Evolutionary conservation across 23 red algal genomes (phyloP).

Genomic region (Agarophyton chilense): DNA sequence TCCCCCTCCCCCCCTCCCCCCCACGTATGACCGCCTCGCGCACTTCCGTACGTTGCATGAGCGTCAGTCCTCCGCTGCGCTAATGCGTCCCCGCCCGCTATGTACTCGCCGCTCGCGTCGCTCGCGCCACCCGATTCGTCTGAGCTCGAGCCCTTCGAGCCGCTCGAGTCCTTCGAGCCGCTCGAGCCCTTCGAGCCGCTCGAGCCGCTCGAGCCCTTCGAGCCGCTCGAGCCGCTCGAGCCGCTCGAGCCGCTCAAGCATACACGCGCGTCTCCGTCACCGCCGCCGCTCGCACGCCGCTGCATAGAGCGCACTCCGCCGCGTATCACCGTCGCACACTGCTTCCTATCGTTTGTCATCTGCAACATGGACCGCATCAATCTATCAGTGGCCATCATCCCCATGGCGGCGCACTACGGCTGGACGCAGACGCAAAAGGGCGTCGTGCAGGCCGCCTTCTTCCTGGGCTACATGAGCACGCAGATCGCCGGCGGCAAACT

Average conservation of each 20-base stretch:
- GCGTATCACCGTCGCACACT: slow-evolving; percentile 3
- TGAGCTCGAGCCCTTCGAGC: not conserved
- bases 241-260: not conserved
- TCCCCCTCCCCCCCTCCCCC: not conserved
- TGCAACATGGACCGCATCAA: slow-evolving; percentile 73
- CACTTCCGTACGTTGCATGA: too few species aligned
- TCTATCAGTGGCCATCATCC: slow-evolving; percentile 66
- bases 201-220: too few species aligned
- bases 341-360: slow-evolving; percentile 57
- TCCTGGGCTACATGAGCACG: slow-evolving; percentile 68
- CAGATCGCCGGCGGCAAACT: slow-evolving; percentile 32
- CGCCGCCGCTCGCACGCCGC: not conserved
- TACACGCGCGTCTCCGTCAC: too few species aligned
- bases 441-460: slow-evolving; percentile 50
- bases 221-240: too few species aligned
- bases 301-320: not conserved
- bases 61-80: too few species aligned
- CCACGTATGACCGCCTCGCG: too few species aligned
- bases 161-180: too few species aligned
- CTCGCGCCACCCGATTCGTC: not conserved
- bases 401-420: slow-evolving; percentile 31
- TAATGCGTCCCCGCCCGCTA: not conserved
- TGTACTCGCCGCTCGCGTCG: not conserved
- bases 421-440: slow-evolving; percentile 36
- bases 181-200: too few species aligned